Conservation (phyloP, 2,329 filamentous ascomycete species). For the Elsinoe fawcettii region DNA sequence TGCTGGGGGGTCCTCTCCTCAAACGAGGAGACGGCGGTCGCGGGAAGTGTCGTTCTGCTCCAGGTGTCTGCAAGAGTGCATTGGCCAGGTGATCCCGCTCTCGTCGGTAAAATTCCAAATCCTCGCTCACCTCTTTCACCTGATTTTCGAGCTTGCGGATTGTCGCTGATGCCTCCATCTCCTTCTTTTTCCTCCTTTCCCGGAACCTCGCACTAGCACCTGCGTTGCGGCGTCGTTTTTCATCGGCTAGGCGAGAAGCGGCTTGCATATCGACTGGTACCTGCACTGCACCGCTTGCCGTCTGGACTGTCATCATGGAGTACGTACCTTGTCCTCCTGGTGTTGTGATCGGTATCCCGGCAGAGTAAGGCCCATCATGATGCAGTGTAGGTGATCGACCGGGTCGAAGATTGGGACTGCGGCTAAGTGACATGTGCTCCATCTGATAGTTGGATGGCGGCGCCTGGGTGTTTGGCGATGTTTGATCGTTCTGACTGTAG, state of each 20-base stretch:
- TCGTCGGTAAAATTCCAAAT: slow-evolving; percentile 64
- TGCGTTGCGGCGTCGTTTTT: slow-evolving; percentile 78
- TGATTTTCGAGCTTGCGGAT: slow-evolving; percentile 63
- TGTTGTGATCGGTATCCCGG: slow-evolving; percentile 39
- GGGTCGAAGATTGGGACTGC: slow-evolving; percentile 16
- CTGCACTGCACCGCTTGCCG: slow-evolving; percentile 44
- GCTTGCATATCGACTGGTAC: slow-evolving; percentile 70
- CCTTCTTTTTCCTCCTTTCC: slow-evolving; percentile 72
- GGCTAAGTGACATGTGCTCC: slow-evolving; percentile 16
- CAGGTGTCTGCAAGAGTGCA: slow-evolving; percentile 54
- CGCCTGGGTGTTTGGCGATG: slow-evolving; percentile 24
- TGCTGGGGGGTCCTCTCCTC: slow-evolving; percentile 20
- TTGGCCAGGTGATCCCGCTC: slow-evolving; percentile 66
- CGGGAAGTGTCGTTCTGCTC: slow-evolving; percentile 39
- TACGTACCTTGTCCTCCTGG: slow-evolving; percentile 40
- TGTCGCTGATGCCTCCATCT: slow-evolving; percentile 61
- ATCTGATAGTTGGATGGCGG: neutral
- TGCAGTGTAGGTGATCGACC: slow-evolving; percentile 30
- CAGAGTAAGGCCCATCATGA: slow-evolving; percentile 26
- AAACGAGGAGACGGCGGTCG: slow-evolving; percentile 37
- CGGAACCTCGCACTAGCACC: slow-evolving; percentile 78
- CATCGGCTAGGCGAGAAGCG: slow-evolving; percentile 73
- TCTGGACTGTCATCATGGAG: slow-evolving; percentile 48
- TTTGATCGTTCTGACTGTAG: slow-evolving; percentile 35
- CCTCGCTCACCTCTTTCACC: slow-evolving; percentile 58